Evolutionary conservation across 2,329 filamentous ascomycete species (phyloP), one percentile per base, ranked within the genome.

Genomic region (Zarea fungicola): DNA sequence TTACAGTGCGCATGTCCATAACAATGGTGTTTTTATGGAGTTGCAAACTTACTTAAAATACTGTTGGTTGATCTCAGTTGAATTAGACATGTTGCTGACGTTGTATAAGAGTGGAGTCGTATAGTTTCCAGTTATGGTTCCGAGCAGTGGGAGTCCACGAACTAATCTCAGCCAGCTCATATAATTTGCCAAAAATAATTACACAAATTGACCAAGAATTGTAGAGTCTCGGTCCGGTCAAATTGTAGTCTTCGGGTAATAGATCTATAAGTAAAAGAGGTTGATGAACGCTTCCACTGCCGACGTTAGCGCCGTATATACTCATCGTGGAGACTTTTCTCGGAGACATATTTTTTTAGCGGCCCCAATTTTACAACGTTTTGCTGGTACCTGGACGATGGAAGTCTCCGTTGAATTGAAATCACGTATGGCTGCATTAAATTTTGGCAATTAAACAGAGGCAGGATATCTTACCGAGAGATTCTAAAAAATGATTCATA

Each of bases 31-130:
- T 36, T 36, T 18, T n/a, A 11, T 36, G 34, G 18, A 18, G 37
- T 11, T 40, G 39, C n/a, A n/a, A n/a, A 61, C 69, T 59, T 58
- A 73, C 72, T 72, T 66, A 62, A 73, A 74, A 51, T 66, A 67
- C 28, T 62, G 60, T 61, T 69, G 61, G 56, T 74, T 73, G 25
- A 59, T 55, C 29, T 59, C 58, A 14, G 62, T 51, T 16, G 62
- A 50, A 50, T 63, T 61, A 29, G 64, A 51, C 65, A 69, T 70
- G 48, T 42, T 58, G 56, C 13, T 7, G 13, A 36, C 43, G 4
- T 16, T 23, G 21, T 36, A 2, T 9, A n/a, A 16, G 13, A 37
- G 21, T 29, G 31, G 18, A 13, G 19, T 23, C 23, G 40, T 31
- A 19, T 28, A 10, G 46, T 41, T 48, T 11, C 10, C 11, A 11